Percentiles rank a stretch among this genome's conserved stretches.
Conservation (phyloP, 2,329 filamentous ascomycete genomes). For the Lachnellula occidentalis region DNA sequence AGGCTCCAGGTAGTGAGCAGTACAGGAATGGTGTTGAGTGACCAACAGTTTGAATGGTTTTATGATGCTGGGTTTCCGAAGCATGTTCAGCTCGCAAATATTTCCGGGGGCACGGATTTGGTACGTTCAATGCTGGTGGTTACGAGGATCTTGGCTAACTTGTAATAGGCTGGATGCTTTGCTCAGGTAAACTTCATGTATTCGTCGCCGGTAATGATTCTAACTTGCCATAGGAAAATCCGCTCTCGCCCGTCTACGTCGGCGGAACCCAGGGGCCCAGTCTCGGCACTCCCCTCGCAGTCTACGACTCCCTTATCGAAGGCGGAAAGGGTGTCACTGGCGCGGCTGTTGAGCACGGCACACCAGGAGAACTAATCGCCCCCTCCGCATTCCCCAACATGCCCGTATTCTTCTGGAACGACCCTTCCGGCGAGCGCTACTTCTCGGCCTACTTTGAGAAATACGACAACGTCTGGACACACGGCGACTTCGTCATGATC, state of each 20-base stretch:
- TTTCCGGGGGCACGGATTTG: conserved; percentile 74
- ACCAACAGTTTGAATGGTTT: conserved; percentile 75
- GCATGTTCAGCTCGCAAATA: conserved; percentile 63
- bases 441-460: conserved; percentile 55
- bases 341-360: conserved; percentile 45
- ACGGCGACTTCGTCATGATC: conserved; percentile 72
- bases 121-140: conserved; percentile 36
- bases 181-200: conserved; percentile 43
- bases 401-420: conserved; percentile 61
- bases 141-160: background rate
- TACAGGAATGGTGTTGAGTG: conserved; percentile 78
- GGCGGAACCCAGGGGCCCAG: conserved; percentile 50
- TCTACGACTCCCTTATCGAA: conserved; percentile 58
- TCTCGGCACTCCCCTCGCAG: conserved; percentile 47
- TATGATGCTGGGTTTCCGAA: conserved; percentile 62
- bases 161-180: conserved; percentile 48
- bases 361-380: conserved; percentile 70
- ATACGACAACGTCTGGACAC: conserved; percentile 68
- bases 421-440: conserved; percentile 40
- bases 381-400: conserved; percentile 69
- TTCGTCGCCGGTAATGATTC: background rate
- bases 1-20: conserved; percentile 56
- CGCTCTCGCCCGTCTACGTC: conserved; percentile 59
- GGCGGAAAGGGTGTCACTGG: conserved; percentile 39
- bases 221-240: conserved; percentile 48